Base-by-base conservation (phyloP, 2,329 filamentous ascomycete species). In the Alternaria burnsii region DNA sequence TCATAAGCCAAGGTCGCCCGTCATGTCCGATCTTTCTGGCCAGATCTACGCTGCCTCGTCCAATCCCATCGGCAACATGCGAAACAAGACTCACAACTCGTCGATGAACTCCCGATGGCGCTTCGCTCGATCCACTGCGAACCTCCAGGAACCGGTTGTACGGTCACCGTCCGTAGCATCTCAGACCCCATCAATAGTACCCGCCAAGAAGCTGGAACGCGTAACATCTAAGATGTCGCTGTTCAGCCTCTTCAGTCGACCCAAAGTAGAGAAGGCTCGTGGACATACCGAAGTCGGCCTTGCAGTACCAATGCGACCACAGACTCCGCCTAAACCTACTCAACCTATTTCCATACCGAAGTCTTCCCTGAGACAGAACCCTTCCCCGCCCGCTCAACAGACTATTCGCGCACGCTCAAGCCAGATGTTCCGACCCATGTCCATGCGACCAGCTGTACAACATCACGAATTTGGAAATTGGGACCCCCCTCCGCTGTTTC, bases 401-500 rank as follows among this genome's bases (percentile, higher is more conserved):
- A 68, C 68, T 6, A 70, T 74, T 38, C 72, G 74, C 30, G 67
- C 75, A 43, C 72, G 75, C 51, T 76, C 74, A 8, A 75, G 71
- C 58, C 67, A 71, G 26, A 73, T 74, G 36, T 69, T 77, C n/a
- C 62, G 72, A 20, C 73, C 73, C 32, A 70, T 65, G 62, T 76
- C 75, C 9, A 65, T 73, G 57, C 71, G 68, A 58, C 65, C 72
- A 32, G 44, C 70, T 10, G 60, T 65, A 18, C 52, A 58, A 46
- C 59, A 60, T 9, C 67, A 61, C 43, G 68, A 74, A 14, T 59
- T 89, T 16, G 63, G 59, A 22, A 65, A 69, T 50, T 83, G 81
- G 76, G 76, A 81, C 5, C 78, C 81, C 8, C 91, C 92, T 7
- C 91, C 93, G 2, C 81, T 97, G 12, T 96, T 94, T 76, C 91